Base-by-base conservation (phyloP, 2,329 filamentous ascomycete species). In the Pseudogymnoascus sp. region DNA sequence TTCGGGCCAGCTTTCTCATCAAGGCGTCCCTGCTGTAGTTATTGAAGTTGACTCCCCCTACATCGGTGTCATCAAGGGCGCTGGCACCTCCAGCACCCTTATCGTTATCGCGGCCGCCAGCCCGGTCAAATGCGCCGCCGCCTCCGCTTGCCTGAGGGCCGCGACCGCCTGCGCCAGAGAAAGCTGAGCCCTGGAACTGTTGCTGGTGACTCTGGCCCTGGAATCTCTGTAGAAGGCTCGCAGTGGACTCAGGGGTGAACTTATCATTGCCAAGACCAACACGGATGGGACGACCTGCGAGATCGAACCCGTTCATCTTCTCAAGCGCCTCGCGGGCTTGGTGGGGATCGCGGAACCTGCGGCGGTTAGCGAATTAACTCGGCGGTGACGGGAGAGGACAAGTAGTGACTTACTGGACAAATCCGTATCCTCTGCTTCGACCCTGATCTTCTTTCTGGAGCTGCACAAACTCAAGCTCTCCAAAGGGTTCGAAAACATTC, bases 241-340 rank as follows among this genome's bases (percentile, higher is more conserved):
- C 89, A 78, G 91, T 96, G 78, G 92, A 95, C 80, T 98, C 95
- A 73, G 93, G 90, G 78, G 93, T 98, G 79, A 98, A 98, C 86
- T 98, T 98, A 90, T 99, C 95, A 81, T 97, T 99, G 78, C 95
- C 95, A 81, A 99, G 91, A 78, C 95, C 95, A 77, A 99, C 96
- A 75, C 95, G 92, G 76, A 99, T 98, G 68, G 93, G 92, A 75
- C 95, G 93, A 78, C 93, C 93, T 72, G 95, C 95, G 70, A 99
- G 87, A 78, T 98, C 95, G 79, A 98, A 99, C 68, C 93, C 93
- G 78, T 99, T 99, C 93, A 99, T 97, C 79, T 97, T 96, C 77
- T 97, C 92, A 68, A 99, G 82, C 66, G 95, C 96, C 76, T 96
- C 91, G 74, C 93, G 91, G 73, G 95, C 95, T 77, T 97, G 88